A percentile compares a stretch with the other conserved stretches of the same genome.
Conservation (phyloP, 2,329 filamentous ascomycete genomes). For the Fusarium sp. region DNA sequence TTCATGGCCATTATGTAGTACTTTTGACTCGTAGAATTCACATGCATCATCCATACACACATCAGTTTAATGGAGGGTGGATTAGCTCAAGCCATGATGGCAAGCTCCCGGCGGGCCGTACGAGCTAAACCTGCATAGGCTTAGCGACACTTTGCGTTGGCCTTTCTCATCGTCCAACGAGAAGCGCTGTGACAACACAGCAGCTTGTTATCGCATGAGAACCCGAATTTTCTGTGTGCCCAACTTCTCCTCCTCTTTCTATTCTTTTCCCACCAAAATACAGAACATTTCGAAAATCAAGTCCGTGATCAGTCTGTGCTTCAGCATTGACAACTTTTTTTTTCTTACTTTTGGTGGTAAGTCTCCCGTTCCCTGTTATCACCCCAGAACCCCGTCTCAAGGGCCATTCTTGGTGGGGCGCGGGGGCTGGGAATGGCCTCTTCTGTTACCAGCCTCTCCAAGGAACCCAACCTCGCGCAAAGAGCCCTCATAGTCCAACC, state of each 20-base stretch:
- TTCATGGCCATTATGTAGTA: conserved; percentile 1
- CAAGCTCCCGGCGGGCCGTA: conserved; percentile 42
- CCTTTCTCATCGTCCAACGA: conserved; percentile 24
- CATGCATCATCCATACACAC: conserved; percentile 1
- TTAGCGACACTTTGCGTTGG: conserved; percentile 22
- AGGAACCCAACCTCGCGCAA: conserved; percentile 50
- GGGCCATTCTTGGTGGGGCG: conserved; percentile 42
- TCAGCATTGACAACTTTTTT: not conserved
- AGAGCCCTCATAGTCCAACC: conserved; percentile 52
- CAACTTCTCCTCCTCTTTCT: conserved; percentile 24
- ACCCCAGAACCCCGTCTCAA: conserved; percentile 15
- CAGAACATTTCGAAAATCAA: not conserved
- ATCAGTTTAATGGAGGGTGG: conserved; percentile 7
- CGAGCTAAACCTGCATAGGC: conserved; percentile 14
- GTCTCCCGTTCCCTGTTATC: conserved; percentile 27
- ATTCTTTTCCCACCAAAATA: conserved; percentile 10
- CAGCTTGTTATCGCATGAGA: conserved; percentile 33
- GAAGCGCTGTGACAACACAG: conserved; percentile 41
- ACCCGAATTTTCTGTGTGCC: conserved; percentile 30
- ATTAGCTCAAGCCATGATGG: conserved; percentile 23
- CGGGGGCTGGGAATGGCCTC: conserved; percentile 48
- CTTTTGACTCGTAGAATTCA: conserved; percentile 5
- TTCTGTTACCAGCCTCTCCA: conserved; percentile 44
- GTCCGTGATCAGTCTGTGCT: not conserved
- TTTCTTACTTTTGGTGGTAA: conserved; percentile 30